Percentiles rank a stretch among this genome's conserved stretches.
phyloP scores from a whole-genome alignment of 2,329 filamentous ascomycete species.

The Lasiodiplodia hormozganensis region DNA sequence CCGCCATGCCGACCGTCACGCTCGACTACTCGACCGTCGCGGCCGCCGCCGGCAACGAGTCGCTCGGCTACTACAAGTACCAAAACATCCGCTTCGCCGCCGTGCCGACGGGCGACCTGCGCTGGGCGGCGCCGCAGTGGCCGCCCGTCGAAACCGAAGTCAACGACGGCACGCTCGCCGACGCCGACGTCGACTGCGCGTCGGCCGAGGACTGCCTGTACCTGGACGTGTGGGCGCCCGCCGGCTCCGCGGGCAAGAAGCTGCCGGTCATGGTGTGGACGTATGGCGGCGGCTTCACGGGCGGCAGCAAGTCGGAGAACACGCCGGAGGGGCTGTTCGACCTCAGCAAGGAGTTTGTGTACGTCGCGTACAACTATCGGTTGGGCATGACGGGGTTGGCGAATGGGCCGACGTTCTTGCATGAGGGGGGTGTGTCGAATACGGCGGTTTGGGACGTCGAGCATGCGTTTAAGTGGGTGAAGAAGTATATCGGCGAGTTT shows the following conservation, averaged over 20 bases:
- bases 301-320: slow-evolving; percentile 39
- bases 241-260: slow-evolving; percentile 43
- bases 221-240: slow-evolving; percentile 58
- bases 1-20: slow-evolving; percentile 34
- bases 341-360: slow-evolving; percentile 49
- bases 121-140: slow-evolving; percentile 51
- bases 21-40: slow-evolving; percentile 40
- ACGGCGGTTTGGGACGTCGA: slow-evolving; percentile 49
- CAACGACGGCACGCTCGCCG: slow-evolving; percentile 44
- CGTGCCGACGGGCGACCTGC: slow-evolving; percentile 49
- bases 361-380: slow-evolving; percentile 46
- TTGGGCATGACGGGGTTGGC: slow-evolving; percentile 54
- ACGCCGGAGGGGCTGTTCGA: slow-evolving; percentile 35
- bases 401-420: slow-evolving; percentile 52
- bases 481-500: slow-evolving; percentile 54
- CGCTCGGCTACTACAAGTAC: slow-evolving; percentile 48
- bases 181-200: slow-evolving; percentile 46
- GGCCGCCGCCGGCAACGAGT: slow-evolving; percentile 34
- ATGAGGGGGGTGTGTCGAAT: slow-evolving; percentile 53
- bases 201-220: slow-evolving; percentile 57
- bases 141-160: slow-evolving; percentile 43
- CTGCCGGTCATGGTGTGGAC: slow-evolving; percentile 58
- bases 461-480: slow-evolving; percentile 58
- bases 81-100: slow-evolving; percentile 55
- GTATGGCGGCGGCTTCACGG: slow-evolving; percentile 52